phyloP scores from a whole-genome alignment of 1,284 basidiomycete species.

The Bondarzewia mesenterica region DNA sequence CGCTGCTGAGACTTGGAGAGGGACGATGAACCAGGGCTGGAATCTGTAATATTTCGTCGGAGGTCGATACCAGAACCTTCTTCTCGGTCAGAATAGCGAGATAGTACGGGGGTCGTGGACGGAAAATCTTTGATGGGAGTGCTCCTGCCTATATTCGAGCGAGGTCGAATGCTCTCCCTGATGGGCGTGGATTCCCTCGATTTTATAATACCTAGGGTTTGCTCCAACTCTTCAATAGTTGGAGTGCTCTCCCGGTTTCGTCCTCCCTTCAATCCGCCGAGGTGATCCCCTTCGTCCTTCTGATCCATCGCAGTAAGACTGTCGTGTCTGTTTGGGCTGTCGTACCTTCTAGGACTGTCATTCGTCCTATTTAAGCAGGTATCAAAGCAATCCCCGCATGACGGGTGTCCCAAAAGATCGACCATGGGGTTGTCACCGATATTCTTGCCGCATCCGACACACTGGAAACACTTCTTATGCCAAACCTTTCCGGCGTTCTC shows the following conservation, averaged over 20 bases:
- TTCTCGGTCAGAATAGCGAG: background rate
- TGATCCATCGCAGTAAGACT: no score
- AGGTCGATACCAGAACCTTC: background rate
- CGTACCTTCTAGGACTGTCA: slow-evolving; percentile 27
- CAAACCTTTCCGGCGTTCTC: slow-evolving; percentile 61
- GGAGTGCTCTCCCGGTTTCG: slow-evolving; percentile 56
- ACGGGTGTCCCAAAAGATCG: slow-evolving; percentile 71
- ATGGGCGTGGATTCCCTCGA: slow-evolving; percentile 21
- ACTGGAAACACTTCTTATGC: slow-evolving; percentile 75
- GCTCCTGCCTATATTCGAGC: background rate
- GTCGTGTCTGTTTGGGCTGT: slow-evolving; percentile 17
- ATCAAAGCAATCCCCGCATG: slow-evolving; percentile 71
- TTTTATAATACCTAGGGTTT: slow-evolving; percentile 34
- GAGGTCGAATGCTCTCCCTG: slow-evolving; percentile 11
- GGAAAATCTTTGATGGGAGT: slow-evolving; percentile 3
- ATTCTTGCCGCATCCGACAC: slow-evolving; percentile 60
- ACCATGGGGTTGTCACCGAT: slow-evolving; percentile 70
- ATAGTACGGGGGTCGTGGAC: slow-evolving; percentile 15
- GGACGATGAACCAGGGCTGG: no score
- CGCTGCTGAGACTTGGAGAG: background rate
- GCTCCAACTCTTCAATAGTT: slow-evolving; percentile 47
- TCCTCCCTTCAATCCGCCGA: slow-evolving; percentile 13
- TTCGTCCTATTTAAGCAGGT: slow-evolving; percentile 45
- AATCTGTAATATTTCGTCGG: no score
- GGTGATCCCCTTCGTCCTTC: no score